Evolutionary conservation across 305 asterid species (phyloP).

Genomic region (Solanum hybrid): DNA sequence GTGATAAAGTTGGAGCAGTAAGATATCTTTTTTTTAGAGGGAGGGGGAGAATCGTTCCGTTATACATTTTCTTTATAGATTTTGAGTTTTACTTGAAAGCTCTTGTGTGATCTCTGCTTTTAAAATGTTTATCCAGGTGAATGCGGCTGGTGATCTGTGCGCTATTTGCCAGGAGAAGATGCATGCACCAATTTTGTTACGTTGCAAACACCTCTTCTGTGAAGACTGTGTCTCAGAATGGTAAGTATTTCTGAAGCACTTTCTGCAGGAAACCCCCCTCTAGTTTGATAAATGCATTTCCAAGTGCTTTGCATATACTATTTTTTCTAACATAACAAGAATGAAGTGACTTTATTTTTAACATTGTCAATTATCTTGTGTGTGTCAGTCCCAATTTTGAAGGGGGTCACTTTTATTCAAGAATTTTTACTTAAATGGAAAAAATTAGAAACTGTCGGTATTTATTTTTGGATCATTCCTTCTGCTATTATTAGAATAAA

Average conservation of each 20-base stretch:
- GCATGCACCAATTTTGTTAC: slow-evolving; percentile 31
- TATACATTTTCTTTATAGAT: background rate
- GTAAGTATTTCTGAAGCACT: slow-evolving; percentile 8
- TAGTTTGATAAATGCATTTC: background rate
- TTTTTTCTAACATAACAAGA: background rate
- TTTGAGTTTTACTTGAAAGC: background rate
- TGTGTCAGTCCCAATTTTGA: background rate
- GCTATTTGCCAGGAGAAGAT: slow-evolving; percentile 44
- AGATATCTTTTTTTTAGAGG: background rate
- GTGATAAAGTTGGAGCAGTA: background rate
- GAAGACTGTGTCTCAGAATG: slow-evolving; percentile 42
- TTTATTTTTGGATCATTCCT: background rate
- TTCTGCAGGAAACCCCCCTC: background rate
- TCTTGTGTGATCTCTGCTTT: background rate
- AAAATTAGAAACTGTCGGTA: background rate
- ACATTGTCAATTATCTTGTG: background rate
- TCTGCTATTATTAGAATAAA: background rate
- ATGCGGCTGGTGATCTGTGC: slow-evolving; percentile 35
- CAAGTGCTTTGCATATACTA: background rate
- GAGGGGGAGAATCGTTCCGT: background rate
- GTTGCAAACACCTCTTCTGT: slow-evolving; percentile 36
- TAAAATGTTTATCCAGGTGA: slow-evolving; percentile 15
- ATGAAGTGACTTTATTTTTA: background rate
- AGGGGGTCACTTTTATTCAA: background rate
- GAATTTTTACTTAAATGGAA: background rate